These are phyloP conservation scores for Ogataea minuta DNA, from an alignment of 805 yeast genomes.

Conservation along the genomic window DNA sequence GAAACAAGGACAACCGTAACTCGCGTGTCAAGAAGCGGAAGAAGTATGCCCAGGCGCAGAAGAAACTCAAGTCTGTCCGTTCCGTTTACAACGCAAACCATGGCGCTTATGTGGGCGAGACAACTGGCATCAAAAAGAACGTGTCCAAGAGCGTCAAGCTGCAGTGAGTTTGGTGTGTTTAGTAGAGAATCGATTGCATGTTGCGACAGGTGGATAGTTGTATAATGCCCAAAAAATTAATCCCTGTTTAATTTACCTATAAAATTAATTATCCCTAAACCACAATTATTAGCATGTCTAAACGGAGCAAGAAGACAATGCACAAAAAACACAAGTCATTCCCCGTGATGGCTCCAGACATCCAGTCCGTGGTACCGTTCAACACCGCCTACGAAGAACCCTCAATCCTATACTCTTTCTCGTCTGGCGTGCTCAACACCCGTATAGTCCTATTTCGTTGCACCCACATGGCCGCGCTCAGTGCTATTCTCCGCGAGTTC, in stretches of 20 bases:
- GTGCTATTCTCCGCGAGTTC: constrained; percentile 11
- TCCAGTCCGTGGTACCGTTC: constrained; percentile 3
- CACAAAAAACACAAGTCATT: neutral
- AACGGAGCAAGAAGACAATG: neutral
- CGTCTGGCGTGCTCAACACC: constrained; percentile 9
- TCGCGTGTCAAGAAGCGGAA: constrained; percentile 98
- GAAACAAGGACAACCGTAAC: constrained; percentile 92
- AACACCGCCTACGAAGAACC: constrained; percentile 2
- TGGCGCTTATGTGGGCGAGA: constrained; percentile 89
- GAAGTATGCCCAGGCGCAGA: constrained; percentile 92
- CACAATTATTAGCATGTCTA: neutral
- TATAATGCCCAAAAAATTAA: neutral
- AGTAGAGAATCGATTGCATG: neutral
- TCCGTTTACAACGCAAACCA: constrained; percentile 77
- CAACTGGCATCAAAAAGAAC: constrained; percentile 96
- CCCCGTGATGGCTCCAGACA: constrained; percentile 4
- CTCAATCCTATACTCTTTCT: neutral
- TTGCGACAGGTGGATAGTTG: neutral
- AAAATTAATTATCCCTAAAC: neutral
- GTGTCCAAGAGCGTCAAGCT: constrained; percentile 84
- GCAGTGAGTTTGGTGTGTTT: constrained; percentile 26
- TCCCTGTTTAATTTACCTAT: neutral
- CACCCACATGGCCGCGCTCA: constrained; percentile 11
- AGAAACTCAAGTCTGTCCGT: constrained; percentile 87
- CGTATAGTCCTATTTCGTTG: constrained; percentile 19